Conservation (phyloP, 495 filamentous ascomycete species). For the Hypoxylon fragiforme region DNA sequence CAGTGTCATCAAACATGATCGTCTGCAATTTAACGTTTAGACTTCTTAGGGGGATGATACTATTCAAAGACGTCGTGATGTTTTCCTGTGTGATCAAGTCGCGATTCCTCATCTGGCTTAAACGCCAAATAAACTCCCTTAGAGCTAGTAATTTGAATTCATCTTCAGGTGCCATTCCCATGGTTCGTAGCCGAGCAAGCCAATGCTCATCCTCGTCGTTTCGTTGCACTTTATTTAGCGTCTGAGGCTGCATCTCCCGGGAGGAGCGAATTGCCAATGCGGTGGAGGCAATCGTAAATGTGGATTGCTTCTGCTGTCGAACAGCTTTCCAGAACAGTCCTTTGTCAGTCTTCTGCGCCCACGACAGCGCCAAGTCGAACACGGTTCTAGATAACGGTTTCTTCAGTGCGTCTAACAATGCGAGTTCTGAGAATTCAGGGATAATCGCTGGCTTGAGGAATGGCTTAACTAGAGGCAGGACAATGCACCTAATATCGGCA, state of each 20-base stretch:
- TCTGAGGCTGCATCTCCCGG: constrained; percentile 38
- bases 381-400: constrained; percentile 77
- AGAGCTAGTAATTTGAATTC: constrained; percentile 88
- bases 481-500: constrained; percentile 81
- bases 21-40: constrained; percentile 79
- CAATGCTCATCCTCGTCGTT: constrained; percentile 98
- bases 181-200: constrained; percentile 78
- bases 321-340: constrained; percentile 84
- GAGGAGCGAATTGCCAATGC: constrained; percentile 40
- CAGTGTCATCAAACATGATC: constrained; percentile 83
- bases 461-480: constrained; percentile 74
- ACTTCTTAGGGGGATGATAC: constrained; percentile 69
- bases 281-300: constrained; percentile 64
- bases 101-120: constrained; percentile 68
- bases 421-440: constrained; percentile 65
- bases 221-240: constrained; percentile 56
- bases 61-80: constrained; percentile 59
- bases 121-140: constrained; percentile 88
- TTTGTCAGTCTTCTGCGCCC: constrained; percentile 79
- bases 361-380: constrained; percentile 81
- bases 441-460: constrained; percentile 74
- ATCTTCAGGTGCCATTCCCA: constrained; percentile 82
- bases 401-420: constrained; percentile 80
- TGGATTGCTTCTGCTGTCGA: constrained; percentile 58
- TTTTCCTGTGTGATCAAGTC: constrained; percentile 47